Base-by-base conservation (phyloP, 306 rosid species). In the Abrus pulchellus region DNA sequence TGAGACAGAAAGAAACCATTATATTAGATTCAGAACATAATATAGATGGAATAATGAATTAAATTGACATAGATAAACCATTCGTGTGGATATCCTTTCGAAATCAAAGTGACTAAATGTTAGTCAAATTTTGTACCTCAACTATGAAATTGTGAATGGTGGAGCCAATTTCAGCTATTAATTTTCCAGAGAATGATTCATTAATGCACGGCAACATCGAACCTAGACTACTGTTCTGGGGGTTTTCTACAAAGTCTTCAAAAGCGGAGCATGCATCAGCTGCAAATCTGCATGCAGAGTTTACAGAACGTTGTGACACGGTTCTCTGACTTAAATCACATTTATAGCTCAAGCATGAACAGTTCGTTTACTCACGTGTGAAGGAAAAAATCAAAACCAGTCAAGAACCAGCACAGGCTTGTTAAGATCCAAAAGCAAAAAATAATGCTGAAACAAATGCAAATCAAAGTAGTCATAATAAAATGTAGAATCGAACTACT, bases 311-410 rank as follows among this genome's bases (percentile, higher is more conserved):
- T 43, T 1, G 62, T 72, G 29, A 49, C 54, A 48, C 50, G 40
- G 11, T 74, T 73, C 71, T 41, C 54, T 40, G 29, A 52, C 47
- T 77, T 13, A 10, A 68, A 11, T 44, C 34, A 11, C 6, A 52
- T 6, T 59, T 10, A 57, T 40, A 66, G 72, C 20, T 59, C 75
- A 40, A 74, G 12, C 10, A 69, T 61, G 60, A 77, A 52, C 2
- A 52, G 12, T 67, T 38, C 0, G 12, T 72, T 11, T 56, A 83
- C 97, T 87, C 30, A 92, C 93, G 84, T 92, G 72, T 85, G 59
- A 49, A 92, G 85, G 81, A 88, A 92, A 84, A 80, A 92, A 80
- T 92, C 94, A 49, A 90, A 77, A 71, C 94, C 97, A 30, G 93
- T 86, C 82, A 89, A 82, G 43, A 87, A 76, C 94, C 94, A 92